Base-by-base conservation (phyloP, 805 yeast species). In the Candida qinlingensis region DNA sequence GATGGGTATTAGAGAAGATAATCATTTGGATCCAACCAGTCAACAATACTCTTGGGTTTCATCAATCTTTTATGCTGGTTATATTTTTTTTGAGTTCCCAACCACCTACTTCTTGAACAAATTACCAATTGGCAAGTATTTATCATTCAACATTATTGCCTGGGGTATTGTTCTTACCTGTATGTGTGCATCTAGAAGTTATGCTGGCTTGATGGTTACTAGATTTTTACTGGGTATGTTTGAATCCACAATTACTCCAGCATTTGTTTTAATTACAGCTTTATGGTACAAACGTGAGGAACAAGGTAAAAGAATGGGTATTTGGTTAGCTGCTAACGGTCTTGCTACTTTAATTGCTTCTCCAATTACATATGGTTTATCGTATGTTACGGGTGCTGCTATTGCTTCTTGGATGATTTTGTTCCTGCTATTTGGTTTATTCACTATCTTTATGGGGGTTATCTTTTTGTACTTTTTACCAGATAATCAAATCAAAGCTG, bases 341-440 rank as follows among this genome's bases (percentile, higher is more conserved):
- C 36, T 33, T 33, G 43, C 38, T 28, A 13, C n/a, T 13, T 25
- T 33, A 5, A 27, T 37, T 28, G 40, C 40, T 42, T 38, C 39
- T 36, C 12, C 39, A 11, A 13, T 42, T n/a, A 13, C 45, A 6
- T 42, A 42, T 42, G 45, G 40, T 11, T 31, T 31, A 7, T 31
- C 34, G 10, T 31, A 31, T 31, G 34, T 31, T 31, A 31, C 34
- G 10, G 10, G 10, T 31, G 34, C 34, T 31, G 34, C 68, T 31
- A 60, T 77, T 26, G 67, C 57, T 10, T 64, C 79, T 2, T 83
- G 87, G 86, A 74, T 74, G 58, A 55, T 75, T 12, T 55, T 79
- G 2, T 83, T 72, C 55, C 63, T 83, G 37, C 67, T 80, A 19
- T 68, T 75, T 39, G 89, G 89, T 5, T 58, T 69, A 12, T 67